These are phyloP conservation scores for Auriculariales sp. DNA, from an alignment of 768 basidiomycete species.

Conservation along the genomic window DNA sequence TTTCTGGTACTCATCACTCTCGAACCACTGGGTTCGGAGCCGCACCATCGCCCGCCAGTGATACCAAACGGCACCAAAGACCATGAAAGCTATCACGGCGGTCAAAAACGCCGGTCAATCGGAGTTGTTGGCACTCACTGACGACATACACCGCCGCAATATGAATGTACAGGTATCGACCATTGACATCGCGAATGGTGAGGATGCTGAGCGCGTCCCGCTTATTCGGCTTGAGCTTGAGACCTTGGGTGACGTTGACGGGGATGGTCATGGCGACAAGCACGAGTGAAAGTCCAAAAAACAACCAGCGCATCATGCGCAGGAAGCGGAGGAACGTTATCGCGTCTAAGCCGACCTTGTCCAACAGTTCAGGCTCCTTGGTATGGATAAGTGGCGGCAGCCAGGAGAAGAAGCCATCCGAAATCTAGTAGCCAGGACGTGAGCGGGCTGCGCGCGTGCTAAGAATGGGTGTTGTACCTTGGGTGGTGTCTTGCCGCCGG, in stretches of 20 bases:
- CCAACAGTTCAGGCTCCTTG: conserved; percentile 78
- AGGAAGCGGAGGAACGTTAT: conserved; percentile 86
- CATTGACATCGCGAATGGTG: conserved; percentile 73
- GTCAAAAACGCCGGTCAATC: conserved; percentile 4
- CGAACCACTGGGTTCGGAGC: conserved; percentile 75
- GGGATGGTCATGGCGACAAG: conserved; percentile 69
- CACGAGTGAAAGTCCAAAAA: conserved; percentile 45
- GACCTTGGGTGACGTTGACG: conserved; percentile 74
- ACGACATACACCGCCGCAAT: conserved; percentile 74
- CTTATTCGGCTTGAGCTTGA: conserved; percentile 38
- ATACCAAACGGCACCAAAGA: conserved; percentile 54
- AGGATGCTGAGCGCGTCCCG: conserved; percentile 63
- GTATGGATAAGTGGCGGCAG: conserved; percentile 70
- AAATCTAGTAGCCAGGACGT: conserved; percentile 36
- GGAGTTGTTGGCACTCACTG: conserved; percentile 22
- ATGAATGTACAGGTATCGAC: conserved; percentile 66
- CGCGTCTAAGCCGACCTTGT: conserved; percentile 85
- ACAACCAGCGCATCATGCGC: conserved; percentile 66
- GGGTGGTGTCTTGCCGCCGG: conserved; percentile 62
- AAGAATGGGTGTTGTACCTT: neutral
- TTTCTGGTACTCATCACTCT: conserved; percentile 17
- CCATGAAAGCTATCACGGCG: conserved; percentile 25
- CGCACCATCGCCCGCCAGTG: conserved; percentile 70
- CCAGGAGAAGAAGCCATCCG: conserved; percentile 79
- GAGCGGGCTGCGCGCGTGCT: neutral